Base-by-base conservation (phyloP, 2,329 filamentous ascomycete genomes). In the Zymoseptoria ardabiliae region DNA sequence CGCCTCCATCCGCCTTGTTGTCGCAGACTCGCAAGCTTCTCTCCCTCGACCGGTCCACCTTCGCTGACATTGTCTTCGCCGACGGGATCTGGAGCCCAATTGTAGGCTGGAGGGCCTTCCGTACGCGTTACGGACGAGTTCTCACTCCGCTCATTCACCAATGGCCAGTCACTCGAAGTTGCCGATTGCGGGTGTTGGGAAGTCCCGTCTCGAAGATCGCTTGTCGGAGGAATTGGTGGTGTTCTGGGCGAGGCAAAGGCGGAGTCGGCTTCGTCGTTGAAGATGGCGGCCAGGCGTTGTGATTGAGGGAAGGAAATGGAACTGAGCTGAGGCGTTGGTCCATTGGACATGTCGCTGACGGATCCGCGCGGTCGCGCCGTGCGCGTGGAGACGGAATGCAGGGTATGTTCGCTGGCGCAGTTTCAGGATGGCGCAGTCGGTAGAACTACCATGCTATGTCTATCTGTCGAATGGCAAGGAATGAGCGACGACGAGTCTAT, bases 1-100 rank as follows among this genome's bases (percentile, higher is more conserved):
- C 60, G 49, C n/a, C 56, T 52, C 52, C 61, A 49, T 7, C 58
- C 61, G 22, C 62, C 65, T 25, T 60, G 54, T n/a, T 58, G 56
- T 54, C 69, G 59, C 20, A 70, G 60, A 19, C 64, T 59, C 20
- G 66, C 66, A 20, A 71, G 59, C 61, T 70, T 70, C 58, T 71
- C 67, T 54, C 65, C 67, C 50, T 69, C 67, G 2, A 68, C 67
- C n/a, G 63, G 65, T 21, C 60, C 59, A 19, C 30, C 30, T n/a
- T 30, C n/a, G 20, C 51, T 53, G 51, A 28, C 19, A 41, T 45
- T 56, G 52, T 58, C 54, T 9, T 61, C 63, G 3, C 35, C 25
- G 4, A 59, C 9, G 0, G 64, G 62, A 52, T 64, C 63, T 8
- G 61, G 61, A 9, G 63, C 50, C 66, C 65, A 71, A 23, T 61